Percentiles rank a stretch among this genome's conserved stretches.
These are phyloP conservation scores for Aegilops sharonensis DNA, from an alignment of 176 grass and related monocot species.

Conservation along the genomic window DNA sequence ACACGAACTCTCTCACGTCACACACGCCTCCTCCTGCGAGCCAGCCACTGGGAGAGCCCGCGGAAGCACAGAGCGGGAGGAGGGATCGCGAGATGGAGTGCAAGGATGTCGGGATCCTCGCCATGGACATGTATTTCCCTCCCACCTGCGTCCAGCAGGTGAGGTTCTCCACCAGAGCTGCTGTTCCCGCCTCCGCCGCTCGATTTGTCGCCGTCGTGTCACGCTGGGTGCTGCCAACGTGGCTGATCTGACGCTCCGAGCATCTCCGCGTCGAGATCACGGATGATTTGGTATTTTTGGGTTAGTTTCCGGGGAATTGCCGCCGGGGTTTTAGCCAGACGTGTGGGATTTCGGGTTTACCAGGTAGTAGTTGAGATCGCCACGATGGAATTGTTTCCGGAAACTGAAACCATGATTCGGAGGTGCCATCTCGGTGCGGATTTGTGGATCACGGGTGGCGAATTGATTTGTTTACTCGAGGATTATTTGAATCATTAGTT, in stretches of 20 bases:
- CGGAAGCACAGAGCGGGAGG: not conserved
- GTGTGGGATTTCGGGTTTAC: not conserved
- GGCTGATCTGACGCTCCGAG: constrained; percentile 2
- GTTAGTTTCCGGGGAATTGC: not conserved
- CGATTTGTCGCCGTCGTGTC: not conserved
- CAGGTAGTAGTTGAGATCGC: not conserved
- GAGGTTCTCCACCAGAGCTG: not conserved
- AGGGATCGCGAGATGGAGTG: constrained; percentile 44
- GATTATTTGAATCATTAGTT: not conserved
- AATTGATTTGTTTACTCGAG: not conserved
- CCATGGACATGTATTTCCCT: constrained; percentile 97
- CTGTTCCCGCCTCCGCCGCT: not conserved
- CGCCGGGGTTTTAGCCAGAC: not conserved
- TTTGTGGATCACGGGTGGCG: not conserved
- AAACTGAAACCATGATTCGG: not conserved
- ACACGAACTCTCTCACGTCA: not conserved
- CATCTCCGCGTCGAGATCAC: not conserved
- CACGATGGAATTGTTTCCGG: not conserved
- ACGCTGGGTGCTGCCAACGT: not conserved
- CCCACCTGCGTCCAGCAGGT: constrained; percentile 75
- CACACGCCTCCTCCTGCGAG: not conserved
- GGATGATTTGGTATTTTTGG: not conserved
- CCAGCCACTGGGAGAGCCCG: not conserved
- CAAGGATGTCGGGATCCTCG: constrained; percentile 88
- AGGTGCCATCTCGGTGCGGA: not conserved